Percentiles rank a stretch among this genome's conserved stretches.
phyloP scores from a whole-genome alignment of 768 basidiomycete genomes.

The Cystobasidium ongulense region DNA sequence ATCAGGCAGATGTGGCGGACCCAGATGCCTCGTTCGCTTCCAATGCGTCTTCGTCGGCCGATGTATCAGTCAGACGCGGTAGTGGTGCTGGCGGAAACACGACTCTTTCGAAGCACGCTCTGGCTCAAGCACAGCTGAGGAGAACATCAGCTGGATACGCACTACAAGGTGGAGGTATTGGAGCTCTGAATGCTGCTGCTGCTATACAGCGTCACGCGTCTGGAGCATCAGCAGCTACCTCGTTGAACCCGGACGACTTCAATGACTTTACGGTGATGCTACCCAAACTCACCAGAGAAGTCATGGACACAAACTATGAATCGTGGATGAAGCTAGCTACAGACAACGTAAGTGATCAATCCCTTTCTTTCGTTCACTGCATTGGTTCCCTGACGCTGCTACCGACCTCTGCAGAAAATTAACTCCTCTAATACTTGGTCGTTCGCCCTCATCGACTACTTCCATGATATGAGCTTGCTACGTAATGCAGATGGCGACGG shows the following conservation, averaged over 20 bases:
- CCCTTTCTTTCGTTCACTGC: not conserved
- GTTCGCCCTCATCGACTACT: slow-evolving; percentile 96
- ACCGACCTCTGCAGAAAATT: slow-evolving; percentile 67
- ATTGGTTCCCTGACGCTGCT: not conserved
- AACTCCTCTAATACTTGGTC: slow-evolving; percentile 96
- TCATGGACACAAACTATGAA: slow-evolving; percentile 49
- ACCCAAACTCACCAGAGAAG: not conserved
- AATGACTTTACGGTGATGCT: not conserved
- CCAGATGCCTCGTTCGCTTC: slow-evolving; percentile 13
- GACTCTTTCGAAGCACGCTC: not conserved
- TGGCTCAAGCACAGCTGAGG: slow-evolving; percentile 1
- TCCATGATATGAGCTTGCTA: slow-evolving; percentile 92
- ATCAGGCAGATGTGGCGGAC: not conserved
- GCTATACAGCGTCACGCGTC: slow-evolving; percentile 19
- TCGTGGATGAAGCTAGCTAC: slow-evolving; percentile 99
- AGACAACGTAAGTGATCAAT: slow-evolving; percentile 69
- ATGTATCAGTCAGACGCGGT: not conserved
- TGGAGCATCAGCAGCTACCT: not conserved
- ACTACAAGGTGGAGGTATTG: not conserved
- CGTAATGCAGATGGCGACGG: slow-evolving; percentile 79
- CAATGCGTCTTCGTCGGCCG: not conserved
- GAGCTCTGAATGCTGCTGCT: slow-evolving; percentile 31
- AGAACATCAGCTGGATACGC: slow-evolving; percentile 27
- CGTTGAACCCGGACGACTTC: too few relatives aligned
- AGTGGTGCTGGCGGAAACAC: not conserved